phyloP scores from a whole-genome alignment of 768 basidiomycete genomes.

The Tricholoma hemisulphureum region DNA sequence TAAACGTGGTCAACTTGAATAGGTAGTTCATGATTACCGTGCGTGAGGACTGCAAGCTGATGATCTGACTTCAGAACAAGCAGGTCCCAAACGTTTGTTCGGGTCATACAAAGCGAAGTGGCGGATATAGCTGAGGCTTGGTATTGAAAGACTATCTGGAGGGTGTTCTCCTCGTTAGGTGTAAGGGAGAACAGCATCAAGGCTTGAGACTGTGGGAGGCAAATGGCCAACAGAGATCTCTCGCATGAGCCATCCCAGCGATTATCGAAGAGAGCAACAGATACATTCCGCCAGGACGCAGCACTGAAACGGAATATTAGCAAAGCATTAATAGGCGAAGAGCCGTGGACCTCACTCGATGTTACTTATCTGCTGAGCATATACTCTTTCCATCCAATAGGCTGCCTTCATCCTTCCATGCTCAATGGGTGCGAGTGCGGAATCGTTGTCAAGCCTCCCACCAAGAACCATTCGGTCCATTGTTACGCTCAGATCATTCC shows the following conservation, averaged over 20 bases:
- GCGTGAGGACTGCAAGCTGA: conserved; percentile 56
- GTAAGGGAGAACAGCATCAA: conserved; percentile 51
- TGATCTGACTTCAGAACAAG: conserved; percentile 61
- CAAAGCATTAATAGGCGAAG: no score
- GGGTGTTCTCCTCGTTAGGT: conserved; percentile 38
- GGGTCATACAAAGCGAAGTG: conserved; percentile 59
- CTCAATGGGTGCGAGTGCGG: conserved; percentile 41
- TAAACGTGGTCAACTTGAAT: conserved; percentile 28
- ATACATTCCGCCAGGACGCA: conserved; percentile 45
- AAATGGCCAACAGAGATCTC: conserved; percentile 55
- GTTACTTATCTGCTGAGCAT: conserved; percentile 44
- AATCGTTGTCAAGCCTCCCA: conserved; percentile 45
- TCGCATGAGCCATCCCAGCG: conserved; percentile 56
- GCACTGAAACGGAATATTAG: conserved; percentile 28
- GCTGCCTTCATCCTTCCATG: conserved; percentile 67
- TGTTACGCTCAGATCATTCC: conserved; percentile 57
- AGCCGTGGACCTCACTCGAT: conserved; percentile 45
- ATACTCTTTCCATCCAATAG: conserved; percentile 70
- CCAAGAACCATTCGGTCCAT: conserved; percentile 70
- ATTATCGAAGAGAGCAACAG: conserved; percentile 61
- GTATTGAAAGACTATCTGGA: conserved; percentile 40
- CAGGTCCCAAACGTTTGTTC: conserved; percentile 65
- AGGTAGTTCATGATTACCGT: conserved; percentile 49
- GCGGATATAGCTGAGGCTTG: conserved; percentile 48
- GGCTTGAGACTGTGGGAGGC: conserved; percentile 45